Conservation (phyloP, 495 filamentous ascomycete genomes). For the Podospora anserina region DNA sequence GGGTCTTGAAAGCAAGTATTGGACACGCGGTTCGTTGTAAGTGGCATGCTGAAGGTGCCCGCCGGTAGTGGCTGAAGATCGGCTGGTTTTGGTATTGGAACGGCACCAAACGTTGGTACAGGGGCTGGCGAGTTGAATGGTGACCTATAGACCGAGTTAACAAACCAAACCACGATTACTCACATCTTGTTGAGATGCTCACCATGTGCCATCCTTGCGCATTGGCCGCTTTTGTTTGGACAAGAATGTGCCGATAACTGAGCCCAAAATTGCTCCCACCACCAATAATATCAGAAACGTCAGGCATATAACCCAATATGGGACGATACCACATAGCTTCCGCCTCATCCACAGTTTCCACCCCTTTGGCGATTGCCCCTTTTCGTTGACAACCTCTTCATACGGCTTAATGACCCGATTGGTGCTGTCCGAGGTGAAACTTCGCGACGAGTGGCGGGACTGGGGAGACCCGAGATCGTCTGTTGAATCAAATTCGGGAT, state of each 20-base stretch:
- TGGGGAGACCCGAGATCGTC: conserved; percentile 52
- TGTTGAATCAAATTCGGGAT: conserved; percentile 54
- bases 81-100: conserved; percentile 56
- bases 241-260: conserved; percentile 45
- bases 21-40: conserved; percentile 52
- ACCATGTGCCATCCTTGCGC: conserved; percentile 28
- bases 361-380: conserved; percentile 43
- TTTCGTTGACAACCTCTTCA: conserved; percentile 41
- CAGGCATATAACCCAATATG: conserved; percentile 64
- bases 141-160: conserved; percentile 23
- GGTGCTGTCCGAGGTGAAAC: conserved; percentile 46
- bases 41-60: conserved; percentile 62
- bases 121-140: conserved; percentile 24
- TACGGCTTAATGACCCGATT: conserved; percentile 41
- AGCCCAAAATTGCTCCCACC: conserved; percentile 61
- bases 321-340: conserved; percentile 61
- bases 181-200: conserved; percentile 9
- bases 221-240: conserved; percentile 28
- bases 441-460: conserved; percentile 52
- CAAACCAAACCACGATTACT: background rate
- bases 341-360: conserved; percentile 57
- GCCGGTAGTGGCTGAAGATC: conserved; percentile 59
- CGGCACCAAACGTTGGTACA: conserved; percentile 60
- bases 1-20: conserved; percentile 64
- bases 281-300: conserved; percentile 52